These are phyloP conservation scores for Aspergillus wentii DNA, from an alignment of 495 filamentous ascomycete genomes.

Conservation along the genomic window DNA sequence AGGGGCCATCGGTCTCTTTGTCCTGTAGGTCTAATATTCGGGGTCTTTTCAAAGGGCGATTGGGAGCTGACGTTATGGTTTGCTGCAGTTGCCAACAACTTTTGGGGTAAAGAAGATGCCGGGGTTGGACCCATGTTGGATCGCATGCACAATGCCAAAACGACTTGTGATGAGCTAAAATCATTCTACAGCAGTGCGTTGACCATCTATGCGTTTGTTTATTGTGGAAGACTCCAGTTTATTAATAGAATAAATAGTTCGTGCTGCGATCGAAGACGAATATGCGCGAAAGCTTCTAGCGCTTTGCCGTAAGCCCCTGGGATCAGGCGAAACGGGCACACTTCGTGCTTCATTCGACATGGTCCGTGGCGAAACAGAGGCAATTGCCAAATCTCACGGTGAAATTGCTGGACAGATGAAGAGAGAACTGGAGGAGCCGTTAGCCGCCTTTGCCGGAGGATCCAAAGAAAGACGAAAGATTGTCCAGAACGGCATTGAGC, in stretches of 20 bases:
- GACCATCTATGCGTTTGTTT: neutral
- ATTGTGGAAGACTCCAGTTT: neutral
- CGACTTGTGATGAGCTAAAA: slow-evolving; percentile 91
- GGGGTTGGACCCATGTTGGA: slow-evolving; percentile 89
- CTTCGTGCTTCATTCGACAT: slow-evolving; percentile 79
- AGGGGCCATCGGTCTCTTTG: slow-evolving; percentile 58
- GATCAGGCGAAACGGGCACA: slow-evolving; percentile 82
- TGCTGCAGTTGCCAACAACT: slow-evolving; percentile 87
- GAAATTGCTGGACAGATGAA: slow-evolving; percentile 92
- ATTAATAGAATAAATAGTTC: slow-evolving; percentile 50
- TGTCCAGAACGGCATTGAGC: slow-evolving; percentile 87
- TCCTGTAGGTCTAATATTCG: slow-evolving; percentile 47
- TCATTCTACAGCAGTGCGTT: slow-evolving; percentile 78
- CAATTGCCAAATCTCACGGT: slow-evolving; percentile 89
- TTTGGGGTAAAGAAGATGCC: slow-evolving; percentile 99
- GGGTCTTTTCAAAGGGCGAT: neutral
- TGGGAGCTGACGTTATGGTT: slow-evolving; percentile 9
- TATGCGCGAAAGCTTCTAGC: slow-evolving; percentile 89
- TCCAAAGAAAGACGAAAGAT: slow-evolving; percentile 96
- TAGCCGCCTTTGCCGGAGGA: slow-evolving; percentile 85
- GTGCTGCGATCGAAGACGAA: slow-evolving; percentile 93
- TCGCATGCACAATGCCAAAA: slow-evolving; percentile 94
- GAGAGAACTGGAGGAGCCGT: slow-evolving; percentile 90
- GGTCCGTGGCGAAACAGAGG: slow-evolving; percentile 85
- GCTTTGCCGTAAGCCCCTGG: slow-evolving; percentile 82